Base-by-base conservation (phyloP, 257 asterid genomes). In the Schizonepeta tenuifolia region DNA sequence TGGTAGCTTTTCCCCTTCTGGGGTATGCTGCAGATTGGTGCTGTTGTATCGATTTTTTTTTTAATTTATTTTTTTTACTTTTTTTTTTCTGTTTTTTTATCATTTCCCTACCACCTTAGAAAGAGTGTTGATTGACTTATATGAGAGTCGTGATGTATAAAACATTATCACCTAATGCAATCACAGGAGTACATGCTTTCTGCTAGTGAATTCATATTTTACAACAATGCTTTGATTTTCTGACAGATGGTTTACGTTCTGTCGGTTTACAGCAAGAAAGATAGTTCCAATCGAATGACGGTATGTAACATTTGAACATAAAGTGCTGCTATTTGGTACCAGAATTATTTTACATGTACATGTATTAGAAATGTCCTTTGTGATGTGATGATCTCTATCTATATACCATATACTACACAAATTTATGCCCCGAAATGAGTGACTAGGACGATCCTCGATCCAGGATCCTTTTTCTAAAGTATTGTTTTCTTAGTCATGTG, bases 211-310 rank as follows among this genome's bases (percentile, higher is more conserved):
- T 73, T 47, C 56, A 59, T 76, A 55, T 58, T 71, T 72, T 62
- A 71, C 71, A 46, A 20, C 44, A 24, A 43, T 13, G 54, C 67
- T 69, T 64, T 53, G 65, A 73, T 66, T 78, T 76, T 72, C 75
- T 77, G 51, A 79, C 97, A 92, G 97, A 90, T 90, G 96, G 92
- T 92, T 79, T 92, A 90, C 65, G 97, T 92, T 72, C 74, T 92
- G 78, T 92, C 95, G 17, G 89, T 92, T 53, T 90, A 90, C 82
- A 87, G 83, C 93, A 92, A 86, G 95, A 92, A 87, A 83, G 98
- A 90, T 76, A 83, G 76, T 78, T 47, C 84, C 76, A 81, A 87
- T 21, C 84, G 87, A 65, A 86, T 90, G 68, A 88, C 91, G 91
- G 96, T 92, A 77, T 2, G 81, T 44, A 47, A 44, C n/a, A 14